These are phyloP conservation scores for Drosera capensis DNA, from an alignment of 148 eudicot genomes.

Conservation along the genomic window DNA sequence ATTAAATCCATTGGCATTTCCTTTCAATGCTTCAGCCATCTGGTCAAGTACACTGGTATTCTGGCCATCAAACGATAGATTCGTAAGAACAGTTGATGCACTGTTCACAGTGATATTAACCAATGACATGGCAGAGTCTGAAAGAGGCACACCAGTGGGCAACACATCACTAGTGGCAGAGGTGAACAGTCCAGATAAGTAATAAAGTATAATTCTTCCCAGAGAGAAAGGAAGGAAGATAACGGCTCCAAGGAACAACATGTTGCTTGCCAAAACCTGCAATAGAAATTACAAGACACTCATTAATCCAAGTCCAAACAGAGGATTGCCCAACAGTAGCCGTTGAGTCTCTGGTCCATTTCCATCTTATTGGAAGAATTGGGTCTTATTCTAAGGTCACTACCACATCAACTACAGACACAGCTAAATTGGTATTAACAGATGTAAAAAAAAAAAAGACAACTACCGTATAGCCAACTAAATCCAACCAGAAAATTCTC, in stretches of 20 bases:
- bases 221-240: constrained; percentile 80
- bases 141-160: constrained; percentile 59
- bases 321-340: no score
- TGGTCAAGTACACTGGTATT: constrained; percentile 33
- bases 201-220: constrained; percentile 73
- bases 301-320: neutral
- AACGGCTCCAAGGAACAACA: constrained; percentile 88
- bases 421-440: no score
- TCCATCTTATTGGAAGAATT: no score
- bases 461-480: no score
- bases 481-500: no score
- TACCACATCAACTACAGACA: no score
- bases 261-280: constrained; percentile 98
- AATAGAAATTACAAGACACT: constrained; percentile 11
- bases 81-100: constrained; percentile 62
- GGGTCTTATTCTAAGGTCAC: no score
- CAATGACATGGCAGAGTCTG: constrained; percentile 66
- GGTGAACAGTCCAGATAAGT: constrained; percentile 57
- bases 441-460: no score
- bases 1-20: constrained; percentile 44
- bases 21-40: constrained; percentile 39
- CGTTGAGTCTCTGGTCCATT: no score
- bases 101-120: constrained; percentile 77
- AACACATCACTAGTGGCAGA: constrained; percentile 55
- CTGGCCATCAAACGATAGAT: constrained; percentile 47